phyloP scores from a whole-genome alignment of 345 rosid genomes.

The Pistacia atlantica region DNA sequence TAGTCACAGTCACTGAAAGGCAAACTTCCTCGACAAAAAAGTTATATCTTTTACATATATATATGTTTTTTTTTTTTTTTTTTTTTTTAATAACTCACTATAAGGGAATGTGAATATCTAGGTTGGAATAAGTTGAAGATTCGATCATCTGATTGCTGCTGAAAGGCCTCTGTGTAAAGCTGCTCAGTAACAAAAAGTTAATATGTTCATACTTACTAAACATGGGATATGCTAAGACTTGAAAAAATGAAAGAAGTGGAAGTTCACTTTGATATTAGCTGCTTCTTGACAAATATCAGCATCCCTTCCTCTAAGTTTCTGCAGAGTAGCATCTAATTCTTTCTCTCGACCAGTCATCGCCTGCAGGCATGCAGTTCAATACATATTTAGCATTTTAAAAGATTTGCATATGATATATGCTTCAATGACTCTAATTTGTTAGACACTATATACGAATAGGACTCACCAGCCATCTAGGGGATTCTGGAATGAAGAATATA shows the following conservation, averaged over 20 bases:
- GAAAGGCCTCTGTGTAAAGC: slow-evolving; percentile 1
- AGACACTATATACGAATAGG: no score
- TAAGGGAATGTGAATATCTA: slow-evolving; percentile 16
- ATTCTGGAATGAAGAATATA: slow-evolving; percentile 45
- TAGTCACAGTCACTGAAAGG: no score
- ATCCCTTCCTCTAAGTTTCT: slow-evolving; percentile 43
- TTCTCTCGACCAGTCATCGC: slow-evolving; percentile 36
- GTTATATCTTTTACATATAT: no score
- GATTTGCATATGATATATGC: background rate
- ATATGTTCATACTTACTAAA: background rate
- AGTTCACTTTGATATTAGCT: slow-evolving; percentile 41
- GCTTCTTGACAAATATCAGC: slow-evolving; percentile 51
- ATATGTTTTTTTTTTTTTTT: background rate
- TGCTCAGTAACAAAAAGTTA: background rate
- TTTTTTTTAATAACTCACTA: slow-evolving; percentile 2
- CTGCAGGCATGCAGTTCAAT: slow-evolving; percentile 16
- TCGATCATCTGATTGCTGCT: background rate
- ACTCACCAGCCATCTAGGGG: slow-evolving; percentile 56
- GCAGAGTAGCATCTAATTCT: slow-evolving; percentile 49
- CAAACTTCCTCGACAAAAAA: no score
- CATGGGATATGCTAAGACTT: background rate
- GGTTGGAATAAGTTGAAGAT: slow-evolving; percentile 12
- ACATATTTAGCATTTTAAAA: background rate
- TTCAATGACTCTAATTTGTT: no score
- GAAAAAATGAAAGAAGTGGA: background rate